Evolutionary conservation across 2,329 filamentous ascomycete genomes (phyloP).

Genomic region (Ophiostoma angusticollis): DNA sequence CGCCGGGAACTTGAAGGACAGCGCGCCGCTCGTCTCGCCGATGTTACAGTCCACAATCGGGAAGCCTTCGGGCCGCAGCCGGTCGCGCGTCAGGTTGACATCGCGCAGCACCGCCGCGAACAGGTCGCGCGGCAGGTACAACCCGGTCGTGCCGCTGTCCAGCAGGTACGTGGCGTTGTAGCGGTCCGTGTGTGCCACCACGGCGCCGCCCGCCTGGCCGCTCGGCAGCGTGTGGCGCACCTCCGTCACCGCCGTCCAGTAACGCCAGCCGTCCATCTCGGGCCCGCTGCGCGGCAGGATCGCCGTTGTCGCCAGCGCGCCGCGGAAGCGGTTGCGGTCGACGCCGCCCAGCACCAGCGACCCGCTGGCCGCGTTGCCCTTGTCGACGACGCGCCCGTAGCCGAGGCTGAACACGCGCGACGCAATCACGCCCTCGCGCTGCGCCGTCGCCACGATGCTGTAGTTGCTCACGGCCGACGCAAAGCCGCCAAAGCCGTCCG

Average conservation of each 20-base stretch:
- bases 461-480: slow-evolving; percentile 2
- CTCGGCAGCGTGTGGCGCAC: slow-evolving; percentile 1
- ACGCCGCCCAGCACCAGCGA: slow-evolving; percentile 5
- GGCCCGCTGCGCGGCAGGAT: neutral
- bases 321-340: slow-evolving; percentile 5
- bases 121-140: slow-evolving; percentile 3
- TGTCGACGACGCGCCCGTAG: neutral
- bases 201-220: neutral
- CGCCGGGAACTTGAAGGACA: slow-evolving; percentile 2
- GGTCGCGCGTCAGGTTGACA: slow-evolving; percentile 1
- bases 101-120: slow-evolving; percentile 2
- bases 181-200: neutral
- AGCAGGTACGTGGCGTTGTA: neutral
- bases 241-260: slow-evolving; percentile 3
- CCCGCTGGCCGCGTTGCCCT: neutral
- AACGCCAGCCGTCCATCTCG: slow-evolving; percentile 6
- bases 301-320: neutral
- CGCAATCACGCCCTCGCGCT: neutral
- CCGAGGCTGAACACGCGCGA: slow-evolving; percentile 6
- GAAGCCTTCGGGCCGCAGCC: slow-evolving; percentile 1
- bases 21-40: neutral
- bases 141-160: slow-evolving; percentile 6
- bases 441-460: slow-evolving; percentile 2
- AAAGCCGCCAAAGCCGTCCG: slow-evolving; percentile 5
- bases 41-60: slow-evolving; percentile 4